Conservation (phyloP, 169 alveolate species). For the Plasmodium gonderi region DNA sequence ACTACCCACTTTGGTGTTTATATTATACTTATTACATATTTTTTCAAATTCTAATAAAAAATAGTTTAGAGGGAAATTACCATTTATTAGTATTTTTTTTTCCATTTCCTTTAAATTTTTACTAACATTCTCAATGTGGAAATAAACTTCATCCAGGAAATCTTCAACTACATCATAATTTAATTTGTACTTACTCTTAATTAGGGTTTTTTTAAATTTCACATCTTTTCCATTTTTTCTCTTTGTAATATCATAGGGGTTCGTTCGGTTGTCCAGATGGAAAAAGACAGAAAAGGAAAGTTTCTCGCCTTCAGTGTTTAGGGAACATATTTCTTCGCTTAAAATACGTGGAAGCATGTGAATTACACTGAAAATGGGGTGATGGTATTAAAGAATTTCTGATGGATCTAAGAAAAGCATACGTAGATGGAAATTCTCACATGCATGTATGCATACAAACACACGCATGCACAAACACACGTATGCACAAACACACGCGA, state of each 20-base stretch:
- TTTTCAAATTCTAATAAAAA: conserved; percentile 26
- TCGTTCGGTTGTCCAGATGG: conserved; percentile 40
- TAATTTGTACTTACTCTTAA: conserved; percentile 24
- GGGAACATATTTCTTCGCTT: conserved; percentile 90
- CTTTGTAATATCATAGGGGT: conserved; percentile 16
- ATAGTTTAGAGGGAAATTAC: not conserved
- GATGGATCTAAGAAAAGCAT: no score
- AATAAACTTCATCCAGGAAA: conserved; percentile 40
- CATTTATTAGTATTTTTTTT: conserved; percentile 29
- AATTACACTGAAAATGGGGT: conserved; percentile 28
- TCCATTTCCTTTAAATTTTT: not conserved
- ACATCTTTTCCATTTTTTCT: not conserved
- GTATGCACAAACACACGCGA: no score
- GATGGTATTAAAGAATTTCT: no score
- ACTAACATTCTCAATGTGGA: not conserved
- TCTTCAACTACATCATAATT: conserved; percentile 47
- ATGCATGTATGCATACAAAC: no score
- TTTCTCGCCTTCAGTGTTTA: conserved; percentile 88
- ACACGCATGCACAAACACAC: conserved; percentile 68
- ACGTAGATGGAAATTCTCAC: no score
- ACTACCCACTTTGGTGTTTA: conserved; percentile 41
- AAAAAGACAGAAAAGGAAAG: conserved; percentile 89
- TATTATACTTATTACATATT: not conserved
- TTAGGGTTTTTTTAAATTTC: conserved; percentile 17
- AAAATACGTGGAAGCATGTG: conserved; percentile 92